A percentile compares a stretch with the other conserved stretches of the same genome.
phyloP scores from a whole-genome alignment of 1,284 basidiomycete species.

The Sphaerobolus stellatus region DNA sequence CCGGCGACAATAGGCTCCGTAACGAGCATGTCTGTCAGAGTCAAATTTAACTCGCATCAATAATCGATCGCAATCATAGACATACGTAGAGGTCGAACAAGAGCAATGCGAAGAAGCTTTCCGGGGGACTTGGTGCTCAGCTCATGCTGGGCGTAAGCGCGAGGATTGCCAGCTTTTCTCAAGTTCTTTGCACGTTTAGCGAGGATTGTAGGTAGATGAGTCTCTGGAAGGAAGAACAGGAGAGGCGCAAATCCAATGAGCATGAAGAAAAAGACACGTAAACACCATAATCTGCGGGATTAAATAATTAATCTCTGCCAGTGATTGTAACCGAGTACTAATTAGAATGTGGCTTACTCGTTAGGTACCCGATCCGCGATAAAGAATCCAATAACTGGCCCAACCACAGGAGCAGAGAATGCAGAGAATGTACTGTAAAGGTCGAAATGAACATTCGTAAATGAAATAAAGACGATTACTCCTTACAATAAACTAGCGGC shows the following conservation, averaged over 20 bases:
- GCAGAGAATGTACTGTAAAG: slow-evolving; percentile 19
- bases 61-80: not conserved
- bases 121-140: slow-evolving; percentile 17
- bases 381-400: slow-evolving; percentile 26
- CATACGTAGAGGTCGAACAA: slow-evolving; percentile 25
- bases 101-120: slow-evolving; percentile 22
- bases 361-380: slow-evolving; percentile 20
- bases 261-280: slow-evolving; percentile 28
- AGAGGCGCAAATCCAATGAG: slow-evolving; percentile 23
- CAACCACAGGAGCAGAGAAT: slow-evolving; percentile 24
- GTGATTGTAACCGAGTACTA: not conserved
- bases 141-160: slow-evolving; percentile 25
- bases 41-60: not conserved
- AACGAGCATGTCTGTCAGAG: slow-evolving; percentile 24
- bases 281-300: slow-evolving; percentile 25
- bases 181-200: slow-evolving; percentile 19
- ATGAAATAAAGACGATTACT: too few species aligned
- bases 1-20: slow-evolving; percentile 28
- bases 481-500: too few species aligned
- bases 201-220: slow-evolving; percentile 27
- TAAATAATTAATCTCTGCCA: not conserved
- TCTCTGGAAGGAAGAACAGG: slow-evolving; percentile 27
- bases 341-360: slow-evolving; percentile 18
- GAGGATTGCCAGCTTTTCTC: slow-evolving; percentile 19
- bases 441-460: not conserved